Percentiles rank a stretch among this genome's conserved stretches.
Evolutionary conservation across 768 basidiomycete genomes (phyloP).

Genomic region (Termitomyces sp.): DNA sequence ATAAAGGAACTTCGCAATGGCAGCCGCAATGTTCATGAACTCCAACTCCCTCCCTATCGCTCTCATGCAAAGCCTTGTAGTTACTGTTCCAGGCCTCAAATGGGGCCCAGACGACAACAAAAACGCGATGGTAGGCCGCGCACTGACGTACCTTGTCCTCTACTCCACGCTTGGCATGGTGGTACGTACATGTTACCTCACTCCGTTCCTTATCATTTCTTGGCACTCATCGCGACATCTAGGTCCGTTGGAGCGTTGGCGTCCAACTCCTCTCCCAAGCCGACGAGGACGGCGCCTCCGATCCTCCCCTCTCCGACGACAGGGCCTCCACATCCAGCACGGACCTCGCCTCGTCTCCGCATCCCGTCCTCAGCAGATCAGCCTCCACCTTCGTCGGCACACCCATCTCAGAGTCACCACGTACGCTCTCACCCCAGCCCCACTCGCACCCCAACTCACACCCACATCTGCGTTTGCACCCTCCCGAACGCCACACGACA

Average conservation of each 20-base stretch:
- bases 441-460: neutral
- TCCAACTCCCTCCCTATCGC: conserved; percentile 95
- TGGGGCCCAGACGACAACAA: conserved; percentile 80
- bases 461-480: neutral
- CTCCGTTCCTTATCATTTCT: neutral
- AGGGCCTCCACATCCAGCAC: neutral
- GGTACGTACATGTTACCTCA: conserved; percentile 32
- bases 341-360: neutral
- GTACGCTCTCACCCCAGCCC: neutral
- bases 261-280: conserved; percentile 16
- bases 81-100: conserved; percentile 77
- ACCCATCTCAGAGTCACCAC: neutral
- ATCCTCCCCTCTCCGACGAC: neutral
- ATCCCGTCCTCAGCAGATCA: neutral
- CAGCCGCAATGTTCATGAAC: conserved; percentile 89
- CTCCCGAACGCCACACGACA: conserved; percentile 14
- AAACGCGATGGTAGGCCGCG: conserved; percentile 89
- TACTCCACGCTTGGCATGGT: conserved; percentile 97
- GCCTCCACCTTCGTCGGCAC: conserved; percentile 10
- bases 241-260: conserved; percentile 84
- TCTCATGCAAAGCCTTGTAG: conserved; percentile 85
- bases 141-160: conserved; percentile 84
- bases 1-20: conserved; percentile 70
- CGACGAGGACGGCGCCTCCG: conserved; percentile 5
- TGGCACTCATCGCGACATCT: neutral